Conservation (phyloP, 202 grass and related monocot species). For the Zizania palustris region DNA sequence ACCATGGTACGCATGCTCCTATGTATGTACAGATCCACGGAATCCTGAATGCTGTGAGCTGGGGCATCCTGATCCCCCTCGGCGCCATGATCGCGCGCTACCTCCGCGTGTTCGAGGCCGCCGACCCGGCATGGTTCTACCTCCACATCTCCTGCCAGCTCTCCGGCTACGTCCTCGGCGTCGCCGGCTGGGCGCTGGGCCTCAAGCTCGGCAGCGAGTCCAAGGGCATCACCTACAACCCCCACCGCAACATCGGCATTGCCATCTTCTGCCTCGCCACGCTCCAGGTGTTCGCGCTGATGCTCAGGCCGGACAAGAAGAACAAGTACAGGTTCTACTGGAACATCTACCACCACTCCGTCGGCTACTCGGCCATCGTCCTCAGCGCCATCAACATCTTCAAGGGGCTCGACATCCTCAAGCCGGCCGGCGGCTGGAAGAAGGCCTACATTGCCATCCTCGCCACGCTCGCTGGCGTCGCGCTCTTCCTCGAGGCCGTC, state of each 20-base stretch:
- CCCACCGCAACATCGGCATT: slow-evolving; percentile 75
- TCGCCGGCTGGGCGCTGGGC: slow-evolving; percentile 82
- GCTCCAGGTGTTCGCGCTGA: slow-evolving; percentile 80
- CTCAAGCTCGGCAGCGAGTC: slow-evolving; percentile 93
- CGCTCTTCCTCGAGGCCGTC: slow-evolving; percentile 63
- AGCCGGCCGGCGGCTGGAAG: slow-evolving; percentile 67
- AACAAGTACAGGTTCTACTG: slow-evolving; percentile 89
- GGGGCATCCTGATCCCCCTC: slow-evolving; percentile 75
- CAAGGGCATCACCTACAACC: slow-evolving; percentile 44
- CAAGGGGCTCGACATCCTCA: slow-evolving; percentile 80
- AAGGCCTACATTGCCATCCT: slow-evolving; percentile 66
- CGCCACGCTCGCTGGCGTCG: slow-evolving; percentile 55
- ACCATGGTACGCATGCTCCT: not conserved
- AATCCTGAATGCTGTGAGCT: slow-evolving; percentile 62
- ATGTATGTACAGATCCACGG: slow-evolving; percentile 74
- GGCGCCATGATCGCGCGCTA: slow-evolving; percentile 87
- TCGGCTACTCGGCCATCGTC: slow-evolving; percentile 73
- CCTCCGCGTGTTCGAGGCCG: slow-evolving; percentile 67
- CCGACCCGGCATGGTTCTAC: slow-evolving; percentile 92
- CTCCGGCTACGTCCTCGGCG: slow-evolving; percentile 73
- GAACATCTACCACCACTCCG: slow-evolving; percentile 77
- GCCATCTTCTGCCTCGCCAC: slow-evolving; percentile 76
- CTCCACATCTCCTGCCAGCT: slow-evolving; percentile 82
- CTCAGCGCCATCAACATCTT: slow-evolving; percentile 78
- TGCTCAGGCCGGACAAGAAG: slow-evolving; percentile 72